These are phyloP conservation scores for Serendipita sp. DNA, from an alignment of 768 basidiomycete species.

Conservation along the genomic window DNA sequence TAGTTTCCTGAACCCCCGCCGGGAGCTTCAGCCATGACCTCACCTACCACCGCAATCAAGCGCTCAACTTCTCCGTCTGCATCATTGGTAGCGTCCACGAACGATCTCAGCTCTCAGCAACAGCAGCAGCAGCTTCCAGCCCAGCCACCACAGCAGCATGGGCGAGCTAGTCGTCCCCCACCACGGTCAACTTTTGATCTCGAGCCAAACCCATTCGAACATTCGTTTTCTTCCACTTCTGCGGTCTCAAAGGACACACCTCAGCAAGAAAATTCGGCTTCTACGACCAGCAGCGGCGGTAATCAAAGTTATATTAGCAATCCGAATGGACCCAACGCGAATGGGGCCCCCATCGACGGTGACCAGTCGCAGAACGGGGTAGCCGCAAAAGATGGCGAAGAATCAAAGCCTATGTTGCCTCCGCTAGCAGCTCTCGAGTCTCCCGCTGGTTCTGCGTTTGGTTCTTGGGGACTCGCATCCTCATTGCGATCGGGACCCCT, in stretches of 20 bases:
- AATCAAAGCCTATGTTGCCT: constrained; percentile 60
- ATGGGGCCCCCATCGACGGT: background rate
- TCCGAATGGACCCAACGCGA: constrained; percentile 7
- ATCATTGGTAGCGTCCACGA: background rate
- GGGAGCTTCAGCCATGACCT: background rate
- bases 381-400: constrained; percentile 14
- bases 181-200: constrained; percentile 52
- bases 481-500: constrained; percentile 86
- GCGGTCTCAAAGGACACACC: constrained; percentile 16
- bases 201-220: constrained; percentile 89
- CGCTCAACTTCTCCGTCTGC: background rate
- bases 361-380: too few relatives aligned
- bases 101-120: background rate
- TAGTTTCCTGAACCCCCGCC: too few relatives aligned
- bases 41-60: background rate
- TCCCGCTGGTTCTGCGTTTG: constrained; percentile 34
- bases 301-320: constrained; percentile 15
- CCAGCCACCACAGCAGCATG: background rate
- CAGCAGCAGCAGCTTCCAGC: background rate
- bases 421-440: constrained; percentile 45
- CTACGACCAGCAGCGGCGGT: constrained; percentile 6
- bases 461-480: constrained; percentile 45
- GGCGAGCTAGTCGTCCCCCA: constrained; percentile 15
- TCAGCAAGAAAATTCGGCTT: constrained; percentile 13
- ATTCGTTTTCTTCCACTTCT: constrained; percentile 55